Evolutionary conservation across 768 basidiomycete genomes (phyloP).

Genomic region (Auriculariales sp.): DNA sequence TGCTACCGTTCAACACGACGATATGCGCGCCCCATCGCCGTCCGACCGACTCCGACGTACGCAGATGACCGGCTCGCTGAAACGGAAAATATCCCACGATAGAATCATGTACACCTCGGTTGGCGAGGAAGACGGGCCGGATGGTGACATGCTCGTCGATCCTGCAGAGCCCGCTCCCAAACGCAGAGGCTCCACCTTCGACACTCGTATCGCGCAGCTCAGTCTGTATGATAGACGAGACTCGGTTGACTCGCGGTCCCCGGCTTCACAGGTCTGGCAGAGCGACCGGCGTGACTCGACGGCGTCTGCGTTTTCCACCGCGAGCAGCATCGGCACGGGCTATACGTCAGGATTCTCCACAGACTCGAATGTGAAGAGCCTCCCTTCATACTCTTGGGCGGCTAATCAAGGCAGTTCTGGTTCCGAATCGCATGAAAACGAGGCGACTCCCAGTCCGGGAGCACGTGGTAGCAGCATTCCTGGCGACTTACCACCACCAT

Average conservation of each 20-base stretch:
- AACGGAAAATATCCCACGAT: slow-evolving; percentile 74
- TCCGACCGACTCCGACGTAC: not conserved
- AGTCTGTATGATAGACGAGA: slow-evolving; percentile 66
- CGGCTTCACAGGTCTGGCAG: slow-evolving; percentile 36
- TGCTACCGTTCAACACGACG: slow-evolving; percentile 28
- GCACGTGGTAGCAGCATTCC: slow-evolving; percentile 1
- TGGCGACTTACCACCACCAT: not conserved
- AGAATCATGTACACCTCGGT: slow-evolving; percentile 33
- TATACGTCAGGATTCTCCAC: slow-evolving; percentile 43
- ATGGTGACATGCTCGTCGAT: slow-evolving; percentile 43
- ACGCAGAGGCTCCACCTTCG: slow-evolving; percentile 71
- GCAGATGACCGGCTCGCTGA: slow-evolving; percentile 21
- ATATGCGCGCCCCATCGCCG: slow-evolving; percentile 1
- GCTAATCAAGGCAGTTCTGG: not conserved
- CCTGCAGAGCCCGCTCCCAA: slow-evolving; percentile 51
- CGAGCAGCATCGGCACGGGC: slow-evolving; percentile 21
- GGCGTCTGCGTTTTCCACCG: slow-evolving; percentile 53
- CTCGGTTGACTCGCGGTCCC: slow-evolving; percentile 49
- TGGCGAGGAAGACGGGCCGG: slow-evolving; percentile 53
- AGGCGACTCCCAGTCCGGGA: not conserved
- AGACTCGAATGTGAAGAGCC: slow-evolving; percentile 21
- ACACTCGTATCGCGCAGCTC: slow-evolving; percentile 62
- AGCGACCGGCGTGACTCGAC: slow-evolving; percentile 62
- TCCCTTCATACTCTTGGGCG: not conserved
- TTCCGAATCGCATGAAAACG: not conserved